Base-by-base conservation (phyloP, 805 yeast genomes). In the Saccharomycopsis schoenii region DNA sequence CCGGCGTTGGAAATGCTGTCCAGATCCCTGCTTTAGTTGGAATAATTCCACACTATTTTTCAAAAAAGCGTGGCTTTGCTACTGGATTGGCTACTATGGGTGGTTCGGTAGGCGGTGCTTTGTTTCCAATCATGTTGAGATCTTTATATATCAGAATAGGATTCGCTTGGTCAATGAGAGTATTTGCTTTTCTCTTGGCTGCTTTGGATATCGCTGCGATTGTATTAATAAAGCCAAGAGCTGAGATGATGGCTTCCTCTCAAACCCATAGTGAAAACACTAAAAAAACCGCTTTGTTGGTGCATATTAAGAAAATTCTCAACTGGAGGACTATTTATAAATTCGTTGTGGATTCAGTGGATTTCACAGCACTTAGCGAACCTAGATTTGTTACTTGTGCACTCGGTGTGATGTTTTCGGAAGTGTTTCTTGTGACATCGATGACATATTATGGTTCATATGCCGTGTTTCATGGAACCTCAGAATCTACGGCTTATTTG, bases 141-240 rank as follows among this genome's bases (percentile, higher is more conserved):
- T 68, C 67, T 19, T 68, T 80, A 56, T 74, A 77, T 58, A 62
- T 66, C 6, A 66, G 69, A 14, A 73, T 80, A 25, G 86, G 86
- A 0, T 81, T 79, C 66, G 74, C 72, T 11, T 82, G 86, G 85
- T 78, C 82, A 2, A 73, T 80, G 54, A 73, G 86, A 58, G 71
- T 76, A 15, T 69, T 81, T 56, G 81, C 81, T 0, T 77, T 82
- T 64, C 71, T 76, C 56, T 39, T 65, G 21, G 60, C 29, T 17
- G 40, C 34, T 15, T 54, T 60, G 25, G 58, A 55, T 19, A 17
- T 61, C 17, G 40, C 68, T 21, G 68, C 76, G 0, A 56, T 69
- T 2, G 25, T 67, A 0, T 64, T 75, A 17, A 70, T 73, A 1
- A 71, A 62, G 52, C 79, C 76, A 58, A 69, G 79, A 64, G 64